These are phyloP conservation scores for Mucor circinelloides DNA, from an alignment of 371 early-diverging fungal genomes.

Conservation along the genomic window DNA sequence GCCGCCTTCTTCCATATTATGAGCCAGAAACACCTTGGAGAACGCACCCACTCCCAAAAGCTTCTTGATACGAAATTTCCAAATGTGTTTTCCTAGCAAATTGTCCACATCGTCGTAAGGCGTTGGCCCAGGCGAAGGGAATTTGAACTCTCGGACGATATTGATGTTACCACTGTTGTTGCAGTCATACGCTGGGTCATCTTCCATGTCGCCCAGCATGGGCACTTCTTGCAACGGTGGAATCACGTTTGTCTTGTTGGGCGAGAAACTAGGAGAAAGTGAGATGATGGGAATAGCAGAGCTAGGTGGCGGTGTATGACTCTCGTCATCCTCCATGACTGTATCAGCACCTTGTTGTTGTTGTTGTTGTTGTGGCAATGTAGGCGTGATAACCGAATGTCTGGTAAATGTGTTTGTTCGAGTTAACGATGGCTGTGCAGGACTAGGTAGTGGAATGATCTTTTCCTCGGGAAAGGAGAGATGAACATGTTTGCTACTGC, in stretches of 20 bases:
- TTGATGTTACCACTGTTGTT: slow-evolving; percentile 3
- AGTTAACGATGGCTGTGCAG: slow-evolving; percentile 12
- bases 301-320: not conserved
- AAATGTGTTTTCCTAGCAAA: slow-evolving; percentile 25
- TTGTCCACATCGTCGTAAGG: slow-evolving; percentile 2
- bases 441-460: slow-evolving; percentile 42
- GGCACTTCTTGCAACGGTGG: slow-evolving; percentile 40
- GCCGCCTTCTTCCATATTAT: slow-evolving; percentile 18
- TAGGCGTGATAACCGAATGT: slow-evolving; percentile 4
- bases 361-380: too few relatives aligned
- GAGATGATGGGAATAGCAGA: slow-evolving; percentile 40
- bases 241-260: slow-evolving; percentile 30
- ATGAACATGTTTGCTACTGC: too few relatives aligned
- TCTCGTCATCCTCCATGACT: slow-evolving; percentile 1
- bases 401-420: slow-evolving; percentile 21
- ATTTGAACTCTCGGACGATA: slow-evolving; percentile 8
- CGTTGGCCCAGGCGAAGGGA: slow-evolving; percentile 2
- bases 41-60: slow-evolving; percentile 33
- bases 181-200: slow-evolving; percentile 7
- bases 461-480: slow-evolving; percentile 30
- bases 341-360: not conserved
- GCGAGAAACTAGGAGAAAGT: slow-evolving; percentile 26
- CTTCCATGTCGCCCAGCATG: slow-evolving; percentile 41
- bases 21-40: slow-evolving; percentile 31
- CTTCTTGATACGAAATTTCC: slow-evolving; percentile 27